phyloP scores from a whole-genome alignment of 139 green algal species.

The Chlorella ohadii region DNA sequence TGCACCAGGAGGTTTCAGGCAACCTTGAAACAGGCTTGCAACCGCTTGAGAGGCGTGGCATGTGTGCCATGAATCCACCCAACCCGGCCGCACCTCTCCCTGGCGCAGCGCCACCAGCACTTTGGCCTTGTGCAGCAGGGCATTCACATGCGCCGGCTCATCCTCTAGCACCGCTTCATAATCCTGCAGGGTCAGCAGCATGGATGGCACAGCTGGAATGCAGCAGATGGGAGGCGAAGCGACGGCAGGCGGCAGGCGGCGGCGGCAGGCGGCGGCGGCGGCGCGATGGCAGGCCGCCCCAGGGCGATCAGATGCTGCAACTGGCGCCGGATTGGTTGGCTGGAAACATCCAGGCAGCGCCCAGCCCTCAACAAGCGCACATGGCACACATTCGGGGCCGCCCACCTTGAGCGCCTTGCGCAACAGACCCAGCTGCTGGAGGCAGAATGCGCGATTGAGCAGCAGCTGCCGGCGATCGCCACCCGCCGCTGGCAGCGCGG shows the following conservation, averaged over 20 bases:
- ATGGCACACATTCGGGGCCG: neutral
- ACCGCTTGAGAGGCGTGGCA: no score
- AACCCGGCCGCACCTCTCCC: slow-evolving; percentile 46
- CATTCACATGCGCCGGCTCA: slow-evolving; percentile 31
- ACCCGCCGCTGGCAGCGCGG: neutral
- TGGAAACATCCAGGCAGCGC: no score
- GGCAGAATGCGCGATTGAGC: slow-evolving; percentile 68
- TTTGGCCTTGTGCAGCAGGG: slow-evolving; percentile 69
- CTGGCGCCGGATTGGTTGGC: no score
- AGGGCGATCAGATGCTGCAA: no score
- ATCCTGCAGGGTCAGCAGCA: slow-evolving; percentile 59
- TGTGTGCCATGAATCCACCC: no score
- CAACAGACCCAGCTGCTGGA: slow-evolving; percentile 72
- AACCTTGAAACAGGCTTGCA: no score
- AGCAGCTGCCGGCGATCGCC: slow-evolving; percentile 28
- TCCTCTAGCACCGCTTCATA: slow-evolving; percentile 62
- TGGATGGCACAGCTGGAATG: neutral
- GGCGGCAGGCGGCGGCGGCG: neutral
- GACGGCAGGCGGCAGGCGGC: neutral
- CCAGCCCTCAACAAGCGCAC: no score
- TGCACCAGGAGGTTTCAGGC: no score
- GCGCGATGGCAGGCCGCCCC: no score
- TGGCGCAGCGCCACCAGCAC: slow-evolving; percentile 68
- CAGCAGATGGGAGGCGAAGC: neutral
- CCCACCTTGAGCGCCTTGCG: slow-evolving; percentile 83